Conservation (phyloP, 164 flowering plant genomes). For the Aristolochia contorta region DNA sequence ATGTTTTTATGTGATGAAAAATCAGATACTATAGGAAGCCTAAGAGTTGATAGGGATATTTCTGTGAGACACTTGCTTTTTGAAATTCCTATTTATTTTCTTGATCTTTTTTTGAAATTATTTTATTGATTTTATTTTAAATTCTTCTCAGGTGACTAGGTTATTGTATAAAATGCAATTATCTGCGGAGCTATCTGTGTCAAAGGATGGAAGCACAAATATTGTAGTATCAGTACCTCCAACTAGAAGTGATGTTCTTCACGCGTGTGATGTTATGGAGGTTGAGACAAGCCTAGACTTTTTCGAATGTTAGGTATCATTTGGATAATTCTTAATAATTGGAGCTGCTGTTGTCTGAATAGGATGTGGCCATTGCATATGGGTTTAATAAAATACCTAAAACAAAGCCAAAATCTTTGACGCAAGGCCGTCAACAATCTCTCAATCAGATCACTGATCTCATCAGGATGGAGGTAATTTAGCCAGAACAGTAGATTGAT, state of each 20-base stretch:
- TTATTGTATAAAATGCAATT: slow-evolving; percentile 85
- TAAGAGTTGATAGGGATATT: background rate
- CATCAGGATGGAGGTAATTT: slow-evolving; percentile 62
- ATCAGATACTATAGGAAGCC: background rate
- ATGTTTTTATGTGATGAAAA: background rate
- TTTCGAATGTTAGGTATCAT: background rate
- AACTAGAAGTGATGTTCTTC: slow-evolving; percentile 92
- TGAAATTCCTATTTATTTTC: background rate
- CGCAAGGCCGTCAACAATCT: slow-evolving; percentile 35
- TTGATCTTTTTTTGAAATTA: no score
- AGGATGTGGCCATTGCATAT: slow-evolving; percentile 89
- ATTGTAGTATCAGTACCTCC: slow-evolving; percentile 77
- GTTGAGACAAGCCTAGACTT: slow-evolving; percentile 21
- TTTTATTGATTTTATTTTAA: background rate
- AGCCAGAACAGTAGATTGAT: background rate
- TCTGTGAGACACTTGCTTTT: no score
- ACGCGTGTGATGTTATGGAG: slow-evolving; percentile 98
- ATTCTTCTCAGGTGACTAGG: slow-evolving; percentile 33
- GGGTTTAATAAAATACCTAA: slow-evolving; percentile 69
- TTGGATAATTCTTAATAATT: background rate
- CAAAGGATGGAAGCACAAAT: slow-evolving; percentile 27
- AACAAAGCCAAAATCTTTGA: slow-evolving; percentile 49
- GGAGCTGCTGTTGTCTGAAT: background rate
- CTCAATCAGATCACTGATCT: slow-evolving; percentile 69
- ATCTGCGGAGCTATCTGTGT: slow-evolving; percentile 35